Evolutionary conservation across 2,329 filamentous ascomycete genomes (phyloP).

Genomic region (Exophiala calicioides): DNA sequence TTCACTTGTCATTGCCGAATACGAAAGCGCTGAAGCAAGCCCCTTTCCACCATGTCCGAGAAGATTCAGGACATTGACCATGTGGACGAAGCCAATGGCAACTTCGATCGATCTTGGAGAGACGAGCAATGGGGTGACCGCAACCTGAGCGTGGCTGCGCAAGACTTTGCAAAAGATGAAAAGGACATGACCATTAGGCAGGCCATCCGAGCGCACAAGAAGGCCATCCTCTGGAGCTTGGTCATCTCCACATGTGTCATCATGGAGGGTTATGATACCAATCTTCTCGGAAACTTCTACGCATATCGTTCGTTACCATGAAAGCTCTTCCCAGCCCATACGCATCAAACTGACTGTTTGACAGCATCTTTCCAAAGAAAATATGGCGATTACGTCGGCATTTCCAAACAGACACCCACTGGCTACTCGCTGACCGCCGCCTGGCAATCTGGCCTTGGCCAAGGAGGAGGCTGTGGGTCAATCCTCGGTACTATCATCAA

Average conservation of each 20-base stretch:
- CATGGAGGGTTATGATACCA: slow-evolving; percentile 58
- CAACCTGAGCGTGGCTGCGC: slow-evolving; percentile 17
- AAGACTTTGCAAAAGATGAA: slow-evolving; percentile 19
- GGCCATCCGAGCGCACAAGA: slow-evolving; percentile 30
- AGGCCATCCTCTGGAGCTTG: slow-evolving; percentile 39
- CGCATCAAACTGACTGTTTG: no score
- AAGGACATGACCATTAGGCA: slow-evolving; percentile 26
- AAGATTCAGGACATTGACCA: slow-evolving; percentile 8
- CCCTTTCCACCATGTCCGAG: no score
- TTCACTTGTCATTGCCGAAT: no score
- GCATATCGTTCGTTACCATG: slow-evolving; percentile 41
- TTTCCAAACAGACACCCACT: slow-evolving; percentile 13
- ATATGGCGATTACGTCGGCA: slow-evolving; percentile 16
- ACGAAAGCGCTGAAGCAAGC: no score
- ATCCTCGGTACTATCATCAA: slow-evolving; percentile 54
- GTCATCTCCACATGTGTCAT: slow-evolving; percentile 49
- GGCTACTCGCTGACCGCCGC: slow-evolving; percentile 21
- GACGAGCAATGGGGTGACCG: slow-evolving; percentile 21
- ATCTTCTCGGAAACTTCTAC: slow-evolving; percentile 53
- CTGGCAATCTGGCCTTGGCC: slow-evolving; percentile 25
- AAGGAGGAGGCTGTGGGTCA: slow-evolving; percentile 57
- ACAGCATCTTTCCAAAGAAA: slow-evolving; percentile 20
- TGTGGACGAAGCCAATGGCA: slow-evolving; percentile 13
- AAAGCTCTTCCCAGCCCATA: no score
- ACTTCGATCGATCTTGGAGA: slow-evolving; percentile 21